Base-by-base conservation (phyloP, 768 basidiomycete genomes). In the Hygrocybe punicea region DNA sequence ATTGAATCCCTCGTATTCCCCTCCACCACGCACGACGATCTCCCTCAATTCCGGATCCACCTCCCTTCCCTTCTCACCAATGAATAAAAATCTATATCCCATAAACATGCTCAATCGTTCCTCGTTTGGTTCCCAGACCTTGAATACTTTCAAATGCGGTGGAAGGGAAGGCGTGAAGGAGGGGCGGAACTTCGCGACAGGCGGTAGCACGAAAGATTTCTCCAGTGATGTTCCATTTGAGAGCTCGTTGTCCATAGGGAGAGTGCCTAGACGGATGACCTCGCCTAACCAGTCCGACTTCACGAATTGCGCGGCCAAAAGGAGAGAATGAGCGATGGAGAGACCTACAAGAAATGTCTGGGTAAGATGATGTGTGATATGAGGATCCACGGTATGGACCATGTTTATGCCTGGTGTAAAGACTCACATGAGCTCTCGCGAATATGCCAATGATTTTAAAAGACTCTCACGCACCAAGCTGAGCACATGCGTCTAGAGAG, bases 271-370 rank as follows among this genome's bases (percentile, higher is more conserved):
- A 2, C 78, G 76, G 29, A 90, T 58, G 29, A 89, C 64, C 55
- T 89, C 84, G 6, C 70, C 67, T 23, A 91, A 69, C 89, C 89
- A 92, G 47, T 86, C 84, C 0, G 78, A 75, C 56, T 77, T 89
- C 33, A 86, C 87, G 48, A 91, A 78, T 10, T 78, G 75, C 13
- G 80, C 76, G 0, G 79, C 73, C 3, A 81, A 79, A 14, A 91
- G 69, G 9, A 91, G 75, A 11, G 89, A 87, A 1, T 79, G 71
- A 1, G 82, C 83, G 21, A 84, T 72, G 0, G 75, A 58, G 0
- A 83, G 69, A 7, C 75, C 79, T n/a, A 83, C 72, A 4, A 75
- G 65, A 55, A 80, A 82, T 19, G 76, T 77, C 4, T 82, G 62
- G 3, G 77, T 76, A 51, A 91, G 75, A 65, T 90, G 85, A 60